Percentiles rank a stretch among this genome's conserved stretches.
These are phyloP conservation scores for Calycina marina DNA, from an alignment of 2,329 filamentous ascomycete genomes.

Conservation along the genomic window DNA sequence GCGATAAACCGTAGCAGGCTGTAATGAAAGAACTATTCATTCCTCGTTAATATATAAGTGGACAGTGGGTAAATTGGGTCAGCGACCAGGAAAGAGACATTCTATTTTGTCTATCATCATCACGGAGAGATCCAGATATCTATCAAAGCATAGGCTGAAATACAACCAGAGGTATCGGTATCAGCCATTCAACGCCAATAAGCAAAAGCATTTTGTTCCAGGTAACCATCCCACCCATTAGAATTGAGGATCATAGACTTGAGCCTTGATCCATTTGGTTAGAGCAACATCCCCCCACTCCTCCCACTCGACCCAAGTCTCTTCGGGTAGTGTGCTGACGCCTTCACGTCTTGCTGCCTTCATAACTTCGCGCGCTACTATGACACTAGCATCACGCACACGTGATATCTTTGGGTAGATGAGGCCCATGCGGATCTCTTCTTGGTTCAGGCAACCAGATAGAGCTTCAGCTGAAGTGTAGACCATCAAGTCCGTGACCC, in stretches of 20 bases:
- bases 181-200: too few species aligned
- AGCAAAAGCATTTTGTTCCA: too few species aligned
- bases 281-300: constrained; percentile 53
- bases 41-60: too few species aligned
- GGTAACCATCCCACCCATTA: too few species aligned
- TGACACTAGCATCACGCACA: constrained; percentile 76
- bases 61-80: too few species aligned
- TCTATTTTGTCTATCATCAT: too few species aligned
- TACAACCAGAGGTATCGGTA: too few species aligned
- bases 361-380: constrained; percentile 85
- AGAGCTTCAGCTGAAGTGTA: constrained; percentile 82
- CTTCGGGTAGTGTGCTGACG: constrained; percentile 54
- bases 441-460: constrained; percentile 59
- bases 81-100: too few species aligned
- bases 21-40: too few species aligned
- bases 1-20: too few species aligned
- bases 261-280: constrained; percentile 43
- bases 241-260: constrained; percentile 40
- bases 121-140: too few species aligned
- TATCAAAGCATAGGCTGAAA: too few species aligned
- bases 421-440: constrained; percentile 70
- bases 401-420: constrained; percentile 86
- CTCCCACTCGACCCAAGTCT: constrained; percentile 58
- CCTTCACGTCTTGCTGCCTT: constrained; percentile 75
- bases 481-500: constrained; percentile 89